Percentiles rank a stretch among this genome's conserved stretches.
phyloP scores from a whole-genome alignment of 352 stramenopile species.

The Globisporangium irregulare region DNA sequence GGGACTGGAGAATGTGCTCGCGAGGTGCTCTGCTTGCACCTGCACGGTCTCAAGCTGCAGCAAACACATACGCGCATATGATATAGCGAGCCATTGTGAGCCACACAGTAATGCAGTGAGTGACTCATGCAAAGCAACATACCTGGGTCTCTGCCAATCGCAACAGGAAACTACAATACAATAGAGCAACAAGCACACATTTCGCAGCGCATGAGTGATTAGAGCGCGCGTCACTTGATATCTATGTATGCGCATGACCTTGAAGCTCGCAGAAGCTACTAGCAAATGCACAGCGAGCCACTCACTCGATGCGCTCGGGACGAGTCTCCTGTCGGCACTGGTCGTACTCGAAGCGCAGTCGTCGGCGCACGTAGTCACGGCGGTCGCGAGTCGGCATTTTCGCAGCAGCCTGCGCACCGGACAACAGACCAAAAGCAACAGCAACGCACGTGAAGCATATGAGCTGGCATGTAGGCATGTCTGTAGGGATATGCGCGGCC shows the following conservation, averaged over 20 bases:
- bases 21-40: constrained; percentile 65
- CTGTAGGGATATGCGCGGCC: neutral
- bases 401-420: constrained; percentile 36
- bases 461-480: neutral
- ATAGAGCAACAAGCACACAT: neutral
- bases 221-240: too few species aligned
- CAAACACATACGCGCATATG: neutral
- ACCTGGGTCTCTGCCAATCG: constrained; percentile 68
- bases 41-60: constrained; percentile 65
- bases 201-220: neutral
- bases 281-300: neutral
- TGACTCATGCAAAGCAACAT: neutral
- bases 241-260: neutral
- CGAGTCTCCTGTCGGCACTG: constrained; percentile 51
- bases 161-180: constrained; percentile 29
- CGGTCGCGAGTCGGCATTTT: constrained; percentile 70
- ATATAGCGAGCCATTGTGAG: neutral
- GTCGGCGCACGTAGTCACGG: constrained; percentile 58
- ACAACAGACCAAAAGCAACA: neutral
- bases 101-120: neutral
- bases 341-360: constrained; percentile 71
- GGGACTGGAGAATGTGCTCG: constrained; percentile 55
- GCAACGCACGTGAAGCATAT: neutral
- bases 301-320: constrained; percentile 55
- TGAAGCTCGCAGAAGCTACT: neutral